Percentiles rank a stretch among this genome's conserved stretches.
Conservation (phyloP, 371 early-diverging fungal species). For the Mucor piriformis region DNA sequence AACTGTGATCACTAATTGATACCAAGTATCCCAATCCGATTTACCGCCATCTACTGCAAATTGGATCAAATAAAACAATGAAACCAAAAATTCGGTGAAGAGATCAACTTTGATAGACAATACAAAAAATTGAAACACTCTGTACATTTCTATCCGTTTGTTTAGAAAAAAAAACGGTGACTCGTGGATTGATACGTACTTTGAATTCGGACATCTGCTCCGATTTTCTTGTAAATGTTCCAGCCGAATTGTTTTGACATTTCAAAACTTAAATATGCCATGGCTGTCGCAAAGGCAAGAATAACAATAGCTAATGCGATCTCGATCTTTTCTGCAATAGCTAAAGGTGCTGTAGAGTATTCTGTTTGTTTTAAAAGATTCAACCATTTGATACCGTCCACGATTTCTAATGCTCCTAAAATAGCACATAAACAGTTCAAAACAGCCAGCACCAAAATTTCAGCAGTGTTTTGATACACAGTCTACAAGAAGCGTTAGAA, state of each 20-base stretch:
- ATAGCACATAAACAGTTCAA: slow-evolving; percentile 49
- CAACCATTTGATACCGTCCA: slow-evolving; percentile 51
- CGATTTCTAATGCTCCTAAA: slow-evolving; percentile 47
- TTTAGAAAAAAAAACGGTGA: neutral
- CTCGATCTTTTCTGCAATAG: slow-evolving; percentile 35
- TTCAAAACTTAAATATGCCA: slow-evolving; percentile 36
- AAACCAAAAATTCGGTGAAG: slow-evolving; percentile 50
- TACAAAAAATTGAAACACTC: slow-evolving; percentile 53
- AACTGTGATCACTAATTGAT: slow-evolving; percentile 43
- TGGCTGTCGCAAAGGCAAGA: slow-evolving; percentile 29
- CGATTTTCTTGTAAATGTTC: slow-evolving; percentile 45
- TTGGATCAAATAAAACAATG: slow-evolving; percentile 52
- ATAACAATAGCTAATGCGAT: slow-evolving; percentile 31
- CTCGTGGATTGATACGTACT: slow-evolving; percentile 11
- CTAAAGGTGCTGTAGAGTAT: slow-evolving; percentile 23
- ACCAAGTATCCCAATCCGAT: slow-evolving; percentile 36
- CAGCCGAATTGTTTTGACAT: slow-evolving; percentile 45
- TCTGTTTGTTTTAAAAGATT: slow-evolving; percentile 19
- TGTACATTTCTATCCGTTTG: slow-evolving; percentile 35
- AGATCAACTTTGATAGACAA: slow-evolving; percentile 50
- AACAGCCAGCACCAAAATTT: slow-evolving; percentile 41
- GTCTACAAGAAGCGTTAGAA: slow-evolving; percentile 25
- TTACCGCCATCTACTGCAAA: slow-evolving; percentile 20
- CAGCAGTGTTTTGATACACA: slow-evolving; percentile 48
- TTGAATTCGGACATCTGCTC: slow-evolving; percentile 38